Evolutionary conservation across 129 eudicot genomes (phyloP), one percentile per base, ranked within the genome.

Genomic region (Tanacetum coccineum): DNA sequence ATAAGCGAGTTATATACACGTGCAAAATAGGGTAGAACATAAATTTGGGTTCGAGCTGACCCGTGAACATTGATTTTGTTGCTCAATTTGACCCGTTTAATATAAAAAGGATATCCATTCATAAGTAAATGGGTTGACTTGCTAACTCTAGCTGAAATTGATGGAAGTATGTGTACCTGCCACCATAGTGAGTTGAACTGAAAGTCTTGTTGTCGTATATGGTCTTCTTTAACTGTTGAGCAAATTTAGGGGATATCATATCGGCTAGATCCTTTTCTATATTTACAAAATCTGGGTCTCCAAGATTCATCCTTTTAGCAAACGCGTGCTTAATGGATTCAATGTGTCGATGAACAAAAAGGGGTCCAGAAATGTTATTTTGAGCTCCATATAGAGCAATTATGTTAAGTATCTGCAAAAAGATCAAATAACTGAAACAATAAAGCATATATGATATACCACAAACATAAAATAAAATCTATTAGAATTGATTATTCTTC

Each of bases 271-370:
- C 79, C n/a, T 62, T 30, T 9, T 49, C 66, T 7, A 64, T 59
- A 18, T 82, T 22, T 6, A 74, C 85, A 68, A 70, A 82, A 73
- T 79, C 85, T 5, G 87, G 91, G 71, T 82, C 91, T 14, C 85
- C 87, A 55, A 79, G 85, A 66, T 74, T 77, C 81, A 77, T 74
- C 42, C 83, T 67, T 45, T 73, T 59, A 2, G 85, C 83, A 46
- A 76, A 74, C 20, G 85, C 81, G 13, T 76, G 73, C 64, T 85
- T 85, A 55, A 82, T 17, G 5, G 87, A 81, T 68, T 85, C 85
- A 40, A 85, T 73, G 17, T 64, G 72, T 30, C 84, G 63, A 26
- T 84, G 86, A n/a, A 46, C 51, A 58, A 67, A 20, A 59, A 84
- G 79, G 10, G 89, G 58, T 18, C 65, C 64, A 18, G 75, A 55